These are phyloP conservation scores for Prototheca stagnorum DNA, from an alignment of 163 green algal genomes.

Conservation along the genomic window DNA sequence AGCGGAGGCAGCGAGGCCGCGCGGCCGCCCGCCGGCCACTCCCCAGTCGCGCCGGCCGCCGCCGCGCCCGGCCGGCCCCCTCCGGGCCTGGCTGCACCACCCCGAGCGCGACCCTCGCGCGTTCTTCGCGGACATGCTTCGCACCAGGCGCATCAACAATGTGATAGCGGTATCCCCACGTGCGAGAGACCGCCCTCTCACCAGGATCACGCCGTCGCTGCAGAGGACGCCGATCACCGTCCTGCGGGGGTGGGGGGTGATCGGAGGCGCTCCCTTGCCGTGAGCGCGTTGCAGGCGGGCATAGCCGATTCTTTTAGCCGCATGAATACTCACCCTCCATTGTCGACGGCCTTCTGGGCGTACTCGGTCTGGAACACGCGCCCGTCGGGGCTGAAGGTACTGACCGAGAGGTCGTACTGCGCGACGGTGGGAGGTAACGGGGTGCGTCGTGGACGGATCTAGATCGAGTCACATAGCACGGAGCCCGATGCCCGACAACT, in stretches of 20 bases:
- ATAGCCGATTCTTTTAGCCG: not conserved
- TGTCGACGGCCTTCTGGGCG: slow-evolving; percentile 96
- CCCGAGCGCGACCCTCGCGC: not conserved
- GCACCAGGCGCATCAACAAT: not conserved
- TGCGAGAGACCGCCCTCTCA: too few relatives aligned
- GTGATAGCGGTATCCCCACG: too few relatives aligned
- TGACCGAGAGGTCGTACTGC: slow-evolving; percentile 94
- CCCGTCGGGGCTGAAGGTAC: slow-evolving; percentile 93
- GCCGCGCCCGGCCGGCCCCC: too few relatives aligned
- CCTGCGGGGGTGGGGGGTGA: slow-evolving; percentile 47
- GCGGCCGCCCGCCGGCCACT: too few relatives aligned
- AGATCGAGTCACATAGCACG: too few relatives aligned
- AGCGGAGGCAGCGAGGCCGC: too few relatives aligned
- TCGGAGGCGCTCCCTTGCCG: too few relatives aligned
- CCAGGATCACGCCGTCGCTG: slow-evolving; percentile 94
- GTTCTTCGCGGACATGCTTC: not conserved
- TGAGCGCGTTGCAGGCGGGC: not conserved
- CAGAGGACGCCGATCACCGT: slow-evolving; percentile 81
- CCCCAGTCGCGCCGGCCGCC: too few relatives aligned
- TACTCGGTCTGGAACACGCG: slow-evolving; percentile 98
- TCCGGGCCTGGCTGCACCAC: too few relatives aligned
- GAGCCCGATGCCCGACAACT: not conserved
- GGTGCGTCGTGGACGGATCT: too few relatives aligned
- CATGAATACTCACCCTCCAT: slow-evolving; percentile 54
- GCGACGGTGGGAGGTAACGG: not conserved